phyloP scores from a whole-genome alignment of 1,139 yeast genomes.

The Kodamaea arcana region DNA sequence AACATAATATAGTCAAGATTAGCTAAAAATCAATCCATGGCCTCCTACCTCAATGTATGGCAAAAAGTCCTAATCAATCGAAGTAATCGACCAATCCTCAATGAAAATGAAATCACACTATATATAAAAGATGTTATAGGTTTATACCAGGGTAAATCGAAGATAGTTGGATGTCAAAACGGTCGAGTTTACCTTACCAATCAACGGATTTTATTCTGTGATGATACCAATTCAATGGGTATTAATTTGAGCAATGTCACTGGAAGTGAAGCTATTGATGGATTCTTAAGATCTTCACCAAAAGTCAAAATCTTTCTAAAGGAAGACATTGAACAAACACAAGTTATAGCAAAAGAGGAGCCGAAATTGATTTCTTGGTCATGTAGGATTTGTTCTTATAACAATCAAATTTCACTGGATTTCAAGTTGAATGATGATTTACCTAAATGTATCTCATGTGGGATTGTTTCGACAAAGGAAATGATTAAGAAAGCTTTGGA shows the following conservation, averaged over 20 bases:
- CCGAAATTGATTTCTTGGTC: constrained; percentile 51
- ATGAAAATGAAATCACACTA: constrained; percentile 37
- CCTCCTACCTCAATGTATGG: constrained; percentile 28
- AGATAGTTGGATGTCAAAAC: constrained; percentile 58
- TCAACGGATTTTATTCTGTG: constrained; percentile 69
- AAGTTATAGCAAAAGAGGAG: constrained; percentile 2
- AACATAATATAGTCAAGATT: too few relatives aligned
- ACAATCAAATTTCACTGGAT: constrained; percentile 46
- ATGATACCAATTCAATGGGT: constrained; percentile 49
- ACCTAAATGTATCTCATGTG: constrained; percentile 75
- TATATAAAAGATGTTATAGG: constrained; percentile 58
- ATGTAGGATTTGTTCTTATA: constrained; percentile 78
- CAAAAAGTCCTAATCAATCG: constrained; percentile 34
- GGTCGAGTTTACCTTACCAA: constrained; percentile 81
- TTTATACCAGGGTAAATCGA: constrained; percentile 65
- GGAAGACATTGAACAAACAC: neutral
- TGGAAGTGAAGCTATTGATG: constrained; percentile 45
- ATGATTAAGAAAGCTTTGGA: constrained; percentile 5
- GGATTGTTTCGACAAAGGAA: constrained; percentile 37
- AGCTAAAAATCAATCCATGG: too few relatives aligned
- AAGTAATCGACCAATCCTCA: constrained; percentile 46
- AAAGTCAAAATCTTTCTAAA: constrained; percentile 48
- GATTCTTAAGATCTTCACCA: constrained; percentile 77
- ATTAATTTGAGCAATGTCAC: constrained; percentile 47
- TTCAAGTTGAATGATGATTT: constrained; percentile 29